Evolutionary conservation across 139 green algal genomes (phyloP), one percentile per base, ranked within the genome.

Genomic region (Trebouxia sp.): DNA sequence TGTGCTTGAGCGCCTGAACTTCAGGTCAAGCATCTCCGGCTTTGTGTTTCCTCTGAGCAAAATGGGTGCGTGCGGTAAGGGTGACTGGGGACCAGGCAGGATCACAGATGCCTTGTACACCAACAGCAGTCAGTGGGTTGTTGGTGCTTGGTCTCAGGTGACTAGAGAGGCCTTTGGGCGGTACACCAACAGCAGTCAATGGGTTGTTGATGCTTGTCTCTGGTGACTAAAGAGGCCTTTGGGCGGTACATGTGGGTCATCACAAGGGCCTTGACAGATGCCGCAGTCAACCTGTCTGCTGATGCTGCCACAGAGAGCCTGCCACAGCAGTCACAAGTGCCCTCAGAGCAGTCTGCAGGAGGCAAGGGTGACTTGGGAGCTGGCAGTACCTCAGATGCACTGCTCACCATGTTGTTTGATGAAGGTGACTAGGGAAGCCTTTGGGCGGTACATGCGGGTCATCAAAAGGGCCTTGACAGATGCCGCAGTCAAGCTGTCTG

Each of bases 391-490:
- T n/a, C n/a, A n/a, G 24, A 37, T 10, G 17, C 7, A 30, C n/a
- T 37, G 6, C 22, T 6, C 24, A 6, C 12, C 4, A 17, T 35
- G 4, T 28, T 67, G 22, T 30, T 43, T 28, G 14, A 6, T 41
- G 26, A 32, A 86, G 82, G 76, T 82, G 65, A 55, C 65, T 0
- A 65, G 85, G 0, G 82, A 86, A 50, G 66, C 45, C 6, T 83
- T 83, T 79, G 50, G 37, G 8, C 28, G 66, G 20, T 83, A 83
- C 66, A 55, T 83, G 26, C 26, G 22, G 4, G 66, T 83, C 47
- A 35, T 83, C 76, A 88, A 84, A 50, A 82, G 78, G 15, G 82
- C 85, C 22, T 83, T 92, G 35, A 80, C 32, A 0, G 83, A 86
- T 37, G 77, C 86, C 0, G 79, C 88, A 8, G 80, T 79, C 8